phyloP scores from a whole-genome alignment of 2,329 filamentous ascomycete genomes.

The Hirsutella thompsonii region DNA sequence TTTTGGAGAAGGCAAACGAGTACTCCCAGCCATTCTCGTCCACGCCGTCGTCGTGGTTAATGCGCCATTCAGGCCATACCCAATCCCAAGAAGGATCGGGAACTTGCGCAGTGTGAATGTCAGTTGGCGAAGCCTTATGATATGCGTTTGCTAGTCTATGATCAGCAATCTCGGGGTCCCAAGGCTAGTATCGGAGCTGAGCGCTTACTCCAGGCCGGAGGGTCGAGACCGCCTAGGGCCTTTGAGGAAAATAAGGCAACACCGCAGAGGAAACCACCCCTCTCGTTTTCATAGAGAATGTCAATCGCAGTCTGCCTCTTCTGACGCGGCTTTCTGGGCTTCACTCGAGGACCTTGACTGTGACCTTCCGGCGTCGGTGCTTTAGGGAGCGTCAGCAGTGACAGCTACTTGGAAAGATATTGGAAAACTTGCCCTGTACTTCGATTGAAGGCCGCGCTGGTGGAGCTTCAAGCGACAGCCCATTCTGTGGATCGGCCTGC shows the following conservation, averaged over 20 bases:
- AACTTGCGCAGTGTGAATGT: constrained; percentile 76
- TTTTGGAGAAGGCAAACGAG: constrained; percentile 68
- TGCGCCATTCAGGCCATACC: constrained; percentile 55
- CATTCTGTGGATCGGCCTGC: not conserved
- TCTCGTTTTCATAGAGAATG: constrained; percentile 89
- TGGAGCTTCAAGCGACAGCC: constrained; percentile 7
- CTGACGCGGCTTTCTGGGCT: constrained; percentile 16
- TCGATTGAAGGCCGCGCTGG: constrained; percentile 18
- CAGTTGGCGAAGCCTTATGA: constrained; percentile 46
- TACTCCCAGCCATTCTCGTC: constrained; percentile 96
- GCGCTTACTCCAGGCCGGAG: constrained; percentile 58
- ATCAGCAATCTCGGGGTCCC: not conserved
- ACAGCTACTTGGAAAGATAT: too few relatives aligned
- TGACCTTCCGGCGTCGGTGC: constrained; percentile 16
- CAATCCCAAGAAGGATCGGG: constrained; percentile 95
- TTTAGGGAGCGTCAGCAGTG: constrained; percentile 4
- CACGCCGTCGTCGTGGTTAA: constrained; percentile 57
- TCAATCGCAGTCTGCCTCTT: constrained; percentile 55
- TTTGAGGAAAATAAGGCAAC: constrained; percentile 78
- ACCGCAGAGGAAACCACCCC: constrained; percentile 81
- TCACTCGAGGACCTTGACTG: constrained; percentile 1
- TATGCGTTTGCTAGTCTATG: constrained; percentile 42
- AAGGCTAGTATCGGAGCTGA: not conserved
- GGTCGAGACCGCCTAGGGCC: constrained; percentile 77
- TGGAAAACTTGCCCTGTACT: constrained; percentile 14